Evolutionary conservation across 345 rosid species (phyloP).

Genomic region (Eucalyptus melliodora): DNA sequence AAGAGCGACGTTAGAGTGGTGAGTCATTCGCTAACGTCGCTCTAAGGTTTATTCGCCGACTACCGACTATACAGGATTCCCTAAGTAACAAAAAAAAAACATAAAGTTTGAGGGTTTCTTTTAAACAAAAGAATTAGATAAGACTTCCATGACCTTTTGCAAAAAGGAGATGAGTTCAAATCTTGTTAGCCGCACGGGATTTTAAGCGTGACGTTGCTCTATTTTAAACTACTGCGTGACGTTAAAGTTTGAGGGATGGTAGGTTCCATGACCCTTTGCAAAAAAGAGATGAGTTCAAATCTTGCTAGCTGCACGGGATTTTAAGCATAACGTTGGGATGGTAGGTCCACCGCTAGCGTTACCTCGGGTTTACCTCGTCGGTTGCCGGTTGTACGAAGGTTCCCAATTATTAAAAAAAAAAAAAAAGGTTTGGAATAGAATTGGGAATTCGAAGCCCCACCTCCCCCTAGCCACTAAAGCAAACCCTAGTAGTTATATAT

Average conservation of each 20-base stretch:
- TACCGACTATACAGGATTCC: fast-evolving
- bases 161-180: fast-evolving
- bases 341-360: fast-evolving
- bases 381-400: fast-evolving
- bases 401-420: fast-evolving
- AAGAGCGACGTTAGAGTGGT: fast-evolving
- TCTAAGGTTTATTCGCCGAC: fast-evolving
- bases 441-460: too few relatives aligned
- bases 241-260: too few relatives aligned
- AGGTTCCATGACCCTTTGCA: too few relatives aligned
- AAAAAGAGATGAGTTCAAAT: too few relatives aligned
- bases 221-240: too few relatives aligned
- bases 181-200: fast-evolving
- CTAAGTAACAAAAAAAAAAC: fast-evolving
- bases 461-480: too few relatives aligned
- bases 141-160: too few relatives aligned
- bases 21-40: fast-evolving
- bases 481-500: too few relatives aligned
- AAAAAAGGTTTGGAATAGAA: too few relatives aligned
- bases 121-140: too few relatives aligned
- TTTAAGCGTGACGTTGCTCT: fast-evolving
- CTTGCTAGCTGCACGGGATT: fast-evolving
- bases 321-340: fast-evolving
- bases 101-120: too few relatives aligned
- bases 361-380: fast-evolving